phyloP scores from a whole-genome alignment of 2,329 filamentous ascomycete genomes.

The Furcasterigmium sp. region DNA sequence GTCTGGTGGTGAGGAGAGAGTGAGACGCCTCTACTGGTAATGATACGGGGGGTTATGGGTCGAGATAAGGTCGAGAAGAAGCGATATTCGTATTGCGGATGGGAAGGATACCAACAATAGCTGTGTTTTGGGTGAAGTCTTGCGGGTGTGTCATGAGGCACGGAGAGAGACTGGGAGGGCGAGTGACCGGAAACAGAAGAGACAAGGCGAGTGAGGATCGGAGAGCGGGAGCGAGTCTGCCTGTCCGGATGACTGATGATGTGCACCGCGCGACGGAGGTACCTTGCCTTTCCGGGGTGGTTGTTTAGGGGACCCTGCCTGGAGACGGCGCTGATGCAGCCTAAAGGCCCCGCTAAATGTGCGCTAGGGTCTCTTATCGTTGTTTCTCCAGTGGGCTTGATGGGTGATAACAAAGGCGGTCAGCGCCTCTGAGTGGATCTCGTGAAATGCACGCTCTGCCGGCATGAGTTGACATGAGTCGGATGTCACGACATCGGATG shows the following conservation, averaged over 20 bases:
- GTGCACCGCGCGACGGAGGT: neutral
- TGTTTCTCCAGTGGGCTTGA: neutral
- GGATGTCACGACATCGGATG: no score
- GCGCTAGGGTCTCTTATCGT: neutral
- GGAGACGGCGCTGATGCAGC: no score
- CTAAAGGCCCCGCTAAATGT: no score
- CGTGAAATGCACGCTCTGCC: no score
- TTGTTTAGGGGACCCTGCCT: no score
- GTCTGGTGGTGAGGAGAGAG: no score
- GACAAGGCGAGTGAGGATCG: no score
- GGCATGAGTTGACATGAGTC: no score
- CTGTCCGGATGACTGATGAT: neutral
- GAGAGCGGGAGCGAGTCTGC: neutral
- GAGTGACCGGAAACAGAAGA: conserved; percentile 1
- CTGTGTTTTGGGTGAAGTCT: neutral
- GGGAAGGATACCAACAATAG: neutral
- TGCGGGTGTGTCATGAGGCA: conserved; percentile 1
- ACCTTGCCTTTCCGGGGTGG: neutral
- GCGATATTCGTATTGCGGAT: neutral
- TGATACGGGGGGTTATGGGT: neutral
- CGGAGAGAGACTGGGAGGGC: neutral
- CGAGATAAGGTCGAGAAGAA: neutral
- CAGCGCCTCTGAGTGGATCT: no score
- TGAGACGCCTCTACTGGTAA: no score
- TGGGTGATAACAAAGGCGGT: no score